Evolutionary conservation across 176 grass and related monocot species (phyloP).

Genomic region (Lolium rigidum): DNA sequence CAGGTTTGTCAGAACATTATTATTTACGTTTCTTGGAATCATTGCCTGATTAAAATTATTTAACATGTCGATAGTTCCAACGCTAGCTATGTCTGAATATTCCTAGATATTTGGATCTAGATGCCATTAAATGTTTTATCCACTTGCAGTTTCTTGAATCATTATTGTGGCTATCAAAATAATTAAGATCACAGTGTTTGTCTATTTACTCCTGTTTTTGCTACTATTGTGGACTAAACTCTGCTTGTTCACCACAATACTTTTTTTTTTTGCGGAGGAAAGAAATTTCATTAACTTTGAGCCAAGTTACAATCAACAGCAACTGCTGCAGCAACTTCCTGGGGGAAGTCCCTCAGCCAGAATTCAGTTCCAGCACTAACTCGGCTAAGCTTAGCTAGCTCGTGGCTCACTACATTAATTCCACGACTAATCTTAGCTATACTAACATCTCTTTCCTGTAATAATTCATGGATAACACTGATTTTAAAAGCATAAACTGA

Average conservation of each 20-base stretch:
- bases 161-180: conserved; percentile 20
- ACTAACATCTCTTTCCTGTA: no score
- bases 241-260: conserved; percentile 19
- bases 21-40: conserved; percentile 19
- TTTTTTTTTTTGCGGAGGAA: background rate
- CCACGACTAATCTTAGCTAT: no score
- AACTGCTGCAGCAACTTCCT: no score
- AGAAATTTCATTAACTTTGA: no score
- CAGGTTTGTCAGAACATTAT: conserved; percentile 66
- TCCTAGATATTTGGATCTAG: conserved; percentile 11
- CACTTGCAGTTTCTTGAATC: conserved; percentile 14
- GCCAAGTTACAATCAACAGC: no score
- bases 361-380: no score
- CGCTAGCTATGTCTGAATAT: conserved; percentile 32
- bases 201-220: conserved; percentile 10
- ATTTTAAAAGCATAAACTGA: no score
- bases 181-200: background rate
- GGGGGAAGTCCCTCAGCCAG: no score
- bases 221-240: background rate
- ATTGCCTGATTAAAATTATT: conserved; percentile 1
- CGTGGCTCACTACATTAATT: no score
- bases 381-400: no score
- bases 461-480: no score
- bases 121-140: background rate
- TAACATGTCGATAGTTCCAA: conserved; percentile 20